Evolutionary conservation across 352 stramenopile genomes (phyloP).

Genomic region (Blastocystis sp.): DNA sequence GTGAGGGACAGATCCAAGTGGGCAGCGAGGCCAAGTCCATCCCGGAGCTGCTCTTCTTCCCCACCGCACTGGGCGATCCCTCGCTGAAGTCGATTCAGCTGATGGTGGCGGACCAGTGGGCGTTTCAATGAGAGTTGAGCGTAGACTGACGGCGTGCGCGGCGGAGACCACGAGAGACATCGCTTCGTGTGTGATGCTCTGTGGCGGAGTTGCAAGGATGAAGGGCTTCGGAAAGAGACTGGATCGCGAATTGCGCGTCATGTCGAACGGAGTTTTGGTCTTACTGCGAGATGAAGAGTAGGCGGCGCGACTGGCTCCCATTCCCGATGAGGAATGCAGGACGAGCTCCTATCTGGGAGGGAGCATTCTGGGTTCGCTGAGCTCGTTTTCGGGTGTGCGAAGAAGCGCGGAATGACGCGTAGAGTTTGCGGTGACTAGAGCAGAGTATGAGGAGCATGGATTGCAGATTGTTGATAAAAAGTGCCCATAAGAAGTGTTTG

Average conservation of each 20-base stretch:
- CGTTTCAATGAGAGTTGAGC: background rate
- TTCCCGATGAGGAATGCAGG: conserved; percentile 30
- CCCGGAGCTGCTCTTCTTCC: conserved; percentile 59
- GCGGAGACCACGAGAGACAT: conserved; percentile 37
- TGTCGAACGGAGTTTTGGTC: conserved; percentile 57
- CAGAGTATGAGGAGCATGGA: conserved; percentile 53
- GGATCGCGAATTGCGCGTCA: conserved; percentile 30
- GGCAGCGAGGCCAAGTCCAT: conserved; percentile 22
- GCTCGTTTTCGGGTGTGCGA: conserved; percentile 32
- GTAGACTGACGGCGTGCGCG: conserved; percentile 25
- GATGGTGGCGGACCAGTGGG: conserved; percentile 45
- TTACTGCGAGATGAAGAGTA: background rate
- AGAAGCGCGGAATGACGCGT: too few species aligned
- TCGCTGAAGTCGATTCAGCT: conserved; percentile 45
- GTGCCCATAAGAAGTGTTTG: conserved; percentile 15
- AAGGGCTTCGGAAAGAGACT: conserved; percentile 33
- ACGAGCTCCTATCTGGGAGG: conserved; percentile 36
- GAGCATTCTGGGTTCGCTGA: conserved; percentile 37
- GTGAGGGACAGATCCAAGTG: background rate
- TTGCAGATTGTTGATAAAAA: conserved; percentile 32
- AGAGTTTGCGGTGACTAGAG: conserved; percentile 50
- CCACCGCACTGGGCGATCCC: conserved; percentile 47
- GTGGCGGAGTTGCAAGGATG: conserved; percentile 50
- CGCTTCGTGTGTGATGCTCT: background rate
- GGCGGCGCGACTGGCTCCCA: conserved; percentile 35